Evolutionary conservation across 1,284 basidiomycete species (phyloP).

Genomic region (Phlebopus sp.): DNA sequence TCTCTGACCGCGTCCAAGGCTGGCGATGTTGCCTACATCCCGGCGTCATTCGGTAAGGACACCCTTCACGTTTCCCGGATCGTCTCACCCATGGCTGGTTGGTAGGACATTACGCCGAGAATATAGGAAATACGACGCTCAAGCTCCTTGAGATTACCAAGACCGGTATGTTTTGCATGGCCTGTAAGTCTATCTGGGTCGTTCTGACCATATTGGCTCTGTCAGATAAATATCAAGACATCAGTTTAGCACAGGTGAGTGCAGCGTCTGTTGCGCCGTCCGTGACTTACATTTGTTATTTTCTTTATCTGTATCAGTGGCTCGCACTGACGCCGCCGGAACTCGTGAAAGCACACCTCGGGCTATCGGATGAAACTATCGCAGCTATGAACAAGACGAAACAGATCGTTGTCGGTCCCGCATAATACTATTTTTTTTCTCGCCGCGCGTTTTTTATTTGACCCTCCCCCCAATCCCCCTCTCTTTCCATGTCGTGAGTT

Average conservation of each 20-base stretch:
- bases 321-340: conserved; percentile 61
- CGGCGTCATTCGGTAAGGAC: conserved; percentile 48
- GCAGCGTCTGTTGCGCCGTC: not conserved
- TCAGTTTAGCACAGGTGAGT: conserved; percentile 58
- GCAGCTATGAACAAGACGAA: conserved; percentile 54
- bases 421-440: too few relatives aligned
- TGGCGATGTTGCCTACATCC: conserved; percentile 66
- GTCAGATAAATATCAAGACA: conserved; percentile 47
- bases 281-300: conserved; percentile 2
- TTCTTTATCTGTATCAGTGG: conserved; percentile 48
- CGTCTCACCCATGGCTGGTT: not conserved
- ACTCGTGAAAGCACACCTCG: conserved; percentile 60
- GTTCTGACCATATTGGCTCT: not conserved
- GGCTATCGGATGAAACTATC: conserved; percentile 52
- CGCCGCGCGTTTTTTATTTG: too few relatives aligned
- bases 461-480: too few relatives aligned
- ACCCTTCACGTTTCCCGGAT: not conserved
- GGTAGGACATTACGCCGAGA: conserved; percentile 68
- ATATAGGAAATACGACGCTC: conserved; percentile 62
- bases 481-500: too few relatives aligned
- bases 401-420: conserved; percentile 44
- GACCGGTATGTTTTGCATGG: conserved; percentile 35
- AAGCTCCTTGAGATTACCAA: conserved; percentile 67
- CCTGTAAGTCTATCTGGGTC: not conserved
- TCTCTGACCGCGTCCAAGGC: conserved; percentile 33